phyloP scores from a whole-genome alignment of 352 stramenopile genomes.

The Phytophthora colocasiae region DNA sequence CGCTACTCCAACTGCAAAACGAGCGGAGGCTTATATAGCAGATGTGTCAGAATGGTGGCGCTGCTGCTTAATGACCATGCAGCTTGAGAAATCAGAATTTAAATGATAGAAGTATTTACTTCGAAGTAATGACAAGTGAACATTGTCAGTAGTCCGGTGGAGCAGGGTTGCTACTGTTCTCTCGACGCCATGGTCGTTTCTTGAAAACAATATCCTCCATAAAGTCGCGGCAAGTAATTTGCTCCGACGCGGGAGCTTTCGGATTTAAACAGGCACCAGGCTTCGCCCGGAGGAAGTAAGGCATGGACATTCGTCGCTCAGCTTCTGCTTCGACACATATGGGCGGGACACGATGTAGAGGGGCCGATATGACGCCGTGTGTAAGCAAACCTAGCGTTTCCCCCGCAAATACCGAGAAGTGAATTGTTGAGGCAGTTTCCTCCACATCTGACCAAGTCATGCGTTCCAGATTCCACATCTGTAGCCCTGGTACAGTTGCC shows the following conservation, averaged over 20 bases:
- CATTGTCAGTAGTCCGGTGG: conserved; percentile 58
- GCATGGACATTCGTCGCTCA: conserved; percentile 87
- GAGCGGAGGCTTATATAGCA: conserved; percentile 26
- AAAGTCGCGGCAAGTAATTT: conserved; percentile 80
- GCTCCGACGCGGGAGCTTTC: conserved; percentile 32
- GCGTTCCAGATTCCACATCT: conserved; percentile 90
- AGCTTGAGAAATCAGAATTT: conserved; percentile 10
- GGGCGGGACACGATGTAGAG: conserved; percentile 79
- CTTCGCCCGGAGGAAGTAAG: conserved; percentile 75
- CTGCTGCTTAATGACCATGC: conserved; percentile 1
- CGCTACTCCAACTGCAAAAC: conserved; percentile 11
- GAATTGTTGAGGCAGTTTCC: conserved; percentile 53
- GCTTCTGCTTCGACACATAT: conserved; percentile 66
- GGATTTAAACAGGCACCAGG: conserved; percentile 72
- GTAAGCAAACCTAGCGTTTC: conserved; percentile 81
- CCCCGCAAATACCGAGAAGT: conserved; percentile 86
- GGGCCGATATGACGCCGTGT: conserved; percentile 73
- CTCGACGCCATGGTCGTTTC: conserved; percentile 76
- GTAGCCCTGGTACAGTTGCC: conserved; percentile 74
- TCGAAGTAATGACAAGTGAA: background rate
- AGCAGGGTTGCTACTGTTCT: conserved; percentile 41
- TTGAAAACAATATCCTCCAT: conserved; percentile 87
- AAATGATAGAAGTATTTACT: conserved; percentile 5
- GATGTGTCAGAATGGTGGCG: conserved; percentile 75
- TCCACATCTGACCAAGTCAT: conserved; percentile 87